These are phyloP conservation scores for Aphelidium insulamus DNA, from an alignment of 371 early-diverging fungal species.

Conservation along the genomic window DNA sequence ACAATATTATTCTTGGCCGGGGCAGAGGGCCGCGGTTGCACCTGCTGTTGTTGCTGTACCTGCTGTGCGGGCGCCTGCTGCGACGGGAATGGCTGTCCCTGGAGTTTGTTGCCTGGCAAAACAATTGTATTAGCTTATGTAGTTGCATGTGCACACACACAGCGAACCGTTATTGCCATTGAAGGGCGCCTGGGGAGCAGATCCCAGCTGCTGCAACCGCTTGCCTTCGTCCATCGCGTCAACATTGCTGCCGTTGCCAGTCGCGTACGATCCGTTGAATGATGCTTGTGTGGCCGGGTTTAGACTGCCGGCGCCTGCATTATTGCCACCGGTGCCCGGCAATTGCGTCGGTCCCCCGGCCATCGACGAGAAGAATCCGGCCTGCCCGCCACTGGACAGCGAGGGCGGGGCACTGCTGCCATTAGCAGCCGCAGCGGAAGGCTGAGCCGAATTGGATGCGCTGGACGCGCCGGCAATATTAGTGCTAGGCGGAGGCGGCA, in stretches of 20 bases:
- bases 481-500: constrained; percentile 15
- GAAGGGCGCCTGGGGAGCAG: constrained; percentile 20
- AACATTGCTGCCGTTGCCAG: background rate
- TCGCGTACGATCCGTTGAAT: background rate
- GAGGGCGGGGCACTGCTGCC: constrained; percentile 7
- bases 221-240: constrained; percentile 9
- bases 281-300: too few relatives aligned
- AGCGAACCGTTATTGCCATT: too few relatives aligned
- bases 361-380: constrained; percentile 4
- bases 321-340: background rate
- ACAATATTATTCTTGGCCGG: background rate
- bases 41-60: constrained; percentile 4
- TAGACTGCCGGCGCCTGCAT: too few relatives aligned
- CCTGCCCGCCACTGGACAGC: constrained; percentile 10
- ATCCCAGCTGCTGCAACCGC: constrained; percentile 16
- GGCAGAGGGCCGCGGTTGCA: constrained; percentile 4
- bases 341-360: background rate
- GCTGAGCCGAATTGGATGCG: constrained; percentile 5
- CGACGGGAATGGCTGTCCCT: constrained; percentile 10
- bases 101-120: too few relatives aligned
- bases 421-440: constrained; percentile 6
- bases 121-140: too few relatives aligned
- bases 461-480: constrained; percentile 8
- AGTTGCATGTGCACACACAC: too few relatives aligned
- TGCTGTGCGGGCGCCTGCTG: constrained; percentile 7